Percentiles rank a stretch among this genome's conserved stretches.
phyloP scores from a whole-genome alignment of 139 green algal genomes.

The Astrephomene gubernaculifera region DNA sequence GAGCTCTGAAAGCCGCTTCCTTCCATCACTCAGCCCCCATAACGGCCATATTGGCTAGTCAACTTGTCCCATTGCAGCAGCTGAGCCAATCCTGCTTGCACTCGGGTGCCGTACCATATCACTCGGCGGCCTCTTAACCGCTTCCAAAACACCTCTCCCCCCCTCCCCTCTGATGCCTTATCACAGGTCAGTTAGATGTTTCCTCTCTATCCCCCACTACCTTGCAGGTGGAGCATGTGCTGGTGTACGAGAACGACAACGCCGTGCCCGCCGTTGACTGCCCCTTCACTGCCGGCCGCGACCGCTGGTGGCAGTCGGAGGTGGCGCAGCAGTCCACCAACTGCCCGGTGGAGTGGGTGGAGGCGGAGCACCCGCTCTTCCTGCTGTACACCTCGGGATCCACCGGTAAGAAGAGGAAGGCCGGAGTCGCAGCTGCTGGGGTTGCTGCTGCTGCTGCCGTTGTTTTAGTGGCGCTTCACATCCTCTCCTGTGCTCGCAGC shows the following conservation, averaged over 20 bases:
- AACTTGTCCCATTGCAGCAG: too few species aligned
- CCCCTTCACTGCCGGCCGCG: slow-evolving; percentile 46
- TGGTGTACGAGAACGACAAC: slow-evolving; percentile 87
- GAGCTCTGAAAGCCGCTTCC: too few species aligned
- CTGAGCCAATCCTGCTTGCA: neutral
- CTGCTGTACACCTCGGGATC: slow-evolving; percentile 96
- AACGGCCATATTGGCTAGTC: too few species aligned
- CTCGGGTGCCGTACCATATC: neutral
- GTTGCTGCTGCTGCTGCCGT: neutral
- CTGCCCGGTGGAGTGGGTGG: slow-evolving; percentile 91
- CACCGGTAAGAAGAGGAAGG: slow-evolving; percentile 49
- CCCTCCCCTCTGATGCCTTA: too few species aligned
- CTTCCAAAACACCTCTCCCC: neutral
- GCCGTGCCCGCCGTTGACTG: slow-evolving; percentile 59
- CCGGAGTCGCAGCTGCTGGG: neutral
- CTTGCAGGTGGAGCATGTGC: slow-evolving; percentile 57
- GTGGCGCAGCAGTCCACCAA: slow-evolving; percentile 32
- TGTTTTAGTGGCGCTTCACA: too few species aligned
- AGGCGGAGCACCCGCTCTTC: slow-evolving; percentile 93
- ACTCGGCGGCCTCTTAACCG: neutral
- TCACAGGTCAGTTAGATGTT: too few species aligned
- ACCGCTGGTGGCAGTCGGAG: slow-evolving; percentile 54
- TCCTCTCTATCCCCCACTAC: too few species aligned
- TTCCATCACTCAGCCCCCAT: neutral
- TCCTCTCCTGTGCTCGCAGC: too few species aligned